Base-by-base conservation (phyloP, 495 filamentous ascomycete genomes). In the Annulohypoxylon moriforme region DNA sequence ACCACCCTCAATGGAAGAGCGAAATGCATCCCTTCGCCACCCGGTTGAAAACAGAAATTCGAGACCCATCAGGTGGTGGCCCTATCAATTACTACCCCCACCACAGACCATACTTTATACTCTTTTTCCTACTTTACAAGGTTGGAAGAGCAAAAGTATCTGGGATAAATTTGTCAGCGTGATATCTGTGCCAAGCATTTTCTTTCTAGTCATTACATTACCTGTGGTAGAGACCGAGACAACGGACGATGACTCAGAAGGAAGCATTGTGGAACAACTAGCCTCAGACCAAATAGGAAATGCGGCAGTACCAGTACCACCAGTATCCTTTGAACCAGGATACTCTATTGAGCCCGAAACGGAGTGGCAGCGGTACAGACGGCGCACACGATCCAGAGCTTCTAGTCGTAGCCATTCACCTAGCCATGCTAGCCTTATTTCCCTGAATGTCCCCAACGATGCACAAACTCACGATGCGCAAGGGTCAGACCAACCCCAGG, bases 121-220 rank as follows among this genome's bases (percentile, higher is more conserved):
- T 1, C 81, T 98, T 3, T 99, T 98, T 72, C 96, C 96, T 9
- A 98, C 96, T 0, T 81, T 99, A 42, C 88, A 88, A 65, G 86
- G 83, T 14, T 99, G 94, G 92, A 81, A 79, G 53, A 86, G 90
- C 2, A 98, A 98, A 77, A 85, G 78, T 9, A 79, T 90, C 18
- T 92, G 89, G 88, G 94, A 92, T 67, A 94, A 92, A 67, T 71
- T 91, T 14, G 76, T 98, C 14, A 93, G 93, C 24, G 65, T 97
- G 11, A 82, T 96, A 60, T 93, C 94, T 4, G 91, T 93, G 2
- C 94, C 96, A 4, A 97, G 91, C 73, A 92, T 98, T 29, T 94
- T 99, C 59, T 83, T 97, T 4, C 85, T 99, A 10, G 94, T 94
- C 0, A 89, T 96, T 34, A 98, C 96, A 0, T 77, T 99, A n/a